Base-by-base conservation (phyloP, 2,329 filamentous ascomycete genomes). In the Sporothrix pallida region DNA sequence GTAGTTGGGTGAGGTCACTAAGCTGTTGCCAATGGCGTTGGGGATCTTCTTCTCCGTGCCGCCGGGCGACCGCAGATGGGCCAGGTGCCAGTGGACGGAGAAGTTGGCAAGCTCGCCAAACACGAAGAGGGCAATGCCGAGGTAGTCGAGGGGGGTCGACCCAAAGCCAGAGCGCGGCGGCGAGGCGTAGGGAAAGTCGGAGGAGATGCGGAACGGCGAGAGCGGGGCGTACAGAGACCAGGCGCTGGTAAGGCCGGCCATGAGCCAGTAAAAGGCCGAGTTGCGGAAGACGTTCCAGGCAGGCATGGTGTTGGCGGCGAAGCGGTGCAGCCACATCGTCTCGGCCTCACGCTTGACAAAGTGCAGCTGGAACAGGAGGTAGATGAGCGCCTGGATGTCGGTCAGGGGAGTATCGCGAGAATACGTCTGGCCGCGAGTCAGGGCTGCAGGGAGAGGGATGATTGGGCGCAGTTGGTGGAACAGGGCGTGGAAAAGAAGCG, bases 1-100 rank as follows among this genome's bases (percentile, higher is more conserved):
- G 86, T 99, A 99, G 85, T 99, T 99, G 58, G 96, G 96, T 84
- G 95, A 97, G 13, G 96, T 99, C 71, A 99, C 95, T 50, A 93
- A 83, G 76, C 85, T 86, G 83, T 98, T 98, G 44, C 95, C 93
- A 74, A 95, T 89, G 37, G 96, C 96, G 73, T 86, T 86, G 0
- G 96, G 96, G 76, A 99, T 97, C 78, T 94, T 94, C 74, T 95
- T 89, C 81, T 97, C 94, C 0, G 92, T 95, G 77, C 92, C 92
- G 73, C 95, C 95, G 0, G 89, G 86, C 73, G 90, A 91, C 70
- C 96, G 91, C 76, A 99, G 88, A 75, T 89, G 87, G 42, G 92
- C 90, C 31, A 99, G 88, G 72, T 93, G 92, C 77, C 92, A 82
- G 83, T 99, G 96, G 1, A 95, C 90, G 76, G 90, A 86, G 76